Conservation (phyloP, 768 basidiomycete genomes). For the Pulveroboletus frians region DNA sequence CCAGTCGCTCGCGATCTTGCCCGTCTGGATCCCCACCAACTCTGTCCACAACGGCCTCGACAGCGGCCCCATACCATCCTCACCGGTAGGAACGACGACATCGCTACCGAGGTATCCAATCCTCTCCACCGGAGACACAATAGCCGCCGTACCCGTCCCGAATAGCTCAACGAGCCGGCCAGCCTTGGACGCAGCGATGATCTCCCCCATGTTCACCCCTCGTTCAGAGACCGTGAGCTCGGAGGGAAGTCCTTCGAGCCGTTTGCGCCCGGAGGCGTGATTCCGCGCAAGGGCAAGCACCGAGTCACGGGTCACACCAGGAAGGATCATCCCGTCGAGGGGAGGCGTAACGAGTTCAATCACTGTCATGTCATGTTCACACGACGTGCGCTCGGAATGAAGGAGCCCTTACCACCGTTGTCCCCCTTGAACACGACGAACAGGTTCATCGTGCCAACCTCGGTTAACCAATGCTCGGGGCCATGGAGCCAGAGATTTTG, state of each 20-base stretch:
- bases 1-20: conserved; percentile 75
- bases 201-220: conserved; percentile 70
- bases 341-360: conserved; percentile 61
- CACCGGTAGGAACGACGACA: conserved; percentile 49
- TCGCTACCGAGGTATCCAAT: conserved; percentile 59
- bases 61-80: conserved; percentile 72
- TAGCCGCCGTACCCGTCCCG: conserved; percentile 51
- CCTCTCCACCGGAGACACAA: conserved; percentile 44
- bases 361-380: conserved; percentile 26
- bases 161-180: conserved; percentile 49
- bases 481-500: conserved; percentile 92
- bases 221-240: conserved; percentile 62
- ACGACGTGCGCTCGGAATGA: background rate
- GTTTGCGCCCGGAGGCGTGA: conserved; percentile 46
- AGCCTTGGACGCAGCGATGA: conserved; percentile 43
- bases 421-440: conserved; percentile 73
- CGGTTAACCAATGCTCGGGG: conserved; percentile 45
- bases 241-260: conserved; percentile 48
- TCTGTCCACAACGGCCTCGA: conserved; percentile 46
- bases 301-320: conserved; percentile 65
- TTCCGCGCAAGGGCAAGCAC: conserved; percentile 44
- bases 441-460: conserved; percentile 91
- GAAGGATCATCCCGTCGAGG: conserved; percentile 60
- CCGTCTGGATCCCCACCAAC: conserved; percentile 66
- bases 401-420: conserved; percentile 49